Evolutionary conservation across 805 yeast species (phyloP).

Genomic region (Komagataella populi): DNA sequence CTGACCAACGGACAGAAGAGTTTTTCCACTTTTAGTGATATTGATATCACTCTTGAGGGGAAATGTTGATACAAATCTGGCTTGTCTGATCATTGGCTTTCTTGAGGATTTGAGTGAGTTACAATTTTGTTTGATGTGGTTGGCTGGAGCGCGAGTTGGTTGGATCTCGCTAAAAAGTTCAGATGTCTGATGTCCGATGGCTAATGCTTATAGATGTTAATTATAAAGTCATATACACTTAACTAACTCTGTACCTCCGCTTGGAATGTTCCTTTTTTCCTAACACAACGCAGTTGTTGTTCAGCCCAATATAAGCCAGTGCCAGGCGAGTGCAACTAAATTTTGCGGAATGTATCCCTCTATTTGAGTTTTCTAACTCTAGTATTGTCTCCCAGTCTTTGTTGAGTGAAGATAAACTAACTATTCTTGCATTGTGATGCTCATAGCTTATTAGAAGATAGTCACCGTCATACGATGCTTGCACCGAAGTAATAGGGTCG

Average conservation of each 20-base stretch:
- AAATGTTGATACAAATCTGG: constrained; percentile 12
- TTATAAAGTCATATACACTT: background rate
- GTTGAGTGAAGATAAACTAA: background rate
- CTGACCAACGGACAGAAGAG: constrained; percentile 53
- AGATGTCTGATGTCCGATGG: background rate
- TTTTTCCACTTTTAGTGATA: constrained; percentile 66
- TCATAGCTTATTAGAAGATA: constrained; percentile 27
- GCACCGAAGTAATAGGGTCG: constrained; percentile 25
- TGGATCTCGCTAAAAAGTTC: background rate
- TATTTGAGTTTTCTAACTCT: background rate
- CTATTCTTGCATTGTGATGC: constrained; percentile 8
- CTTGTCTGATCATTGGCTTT: background rate
- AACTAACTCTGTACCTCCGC: background rate
- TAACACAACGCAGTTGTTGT: background rate
- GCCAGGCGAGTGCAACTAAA: background rate
- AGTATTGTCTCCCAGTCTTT: background rate
- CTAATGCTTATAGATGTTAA: background rate
- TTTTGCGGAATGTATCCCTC: background rate
- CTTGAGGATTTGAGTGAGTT: background rate
- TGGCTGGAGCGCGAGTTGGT: background rate
- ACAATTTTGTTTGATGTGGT: background rate
- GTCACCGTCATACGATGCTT: constrained; percentile 22
- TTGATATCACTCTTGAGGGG: constrained; percentile 46
- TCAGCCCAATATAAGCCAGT: background rate
- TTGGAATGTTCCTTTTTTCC: background rate